A percentile compares a stretch with the other conserved stretches of the same genome.
phyloP scores from a whole-genome alignment of 164 flowering plant genomes.

The Aristolochia fimbriata region DNA sequence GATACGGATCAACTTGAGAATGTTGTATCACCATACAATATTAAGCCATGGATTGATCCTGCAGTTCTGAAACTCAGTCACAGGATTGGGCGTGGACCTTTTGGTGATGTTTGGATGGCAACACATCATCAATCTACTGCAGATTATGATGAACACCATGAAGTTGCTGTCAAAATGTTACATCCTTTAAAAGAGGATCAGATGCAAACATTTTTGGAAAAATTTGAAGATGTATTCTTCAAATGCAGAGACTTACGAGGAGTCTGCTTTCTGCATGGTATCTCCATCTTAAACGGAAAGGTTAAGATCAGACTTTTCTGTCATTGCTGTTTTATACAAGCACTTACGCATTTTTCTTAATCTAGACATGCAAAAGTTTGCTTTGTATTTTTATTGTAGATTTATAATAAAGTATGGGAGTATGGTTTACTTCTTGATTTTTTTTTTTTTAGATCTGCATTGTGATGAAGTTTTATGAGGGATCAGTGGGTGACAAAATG shows the following conservation, averaged over 20 bases:
- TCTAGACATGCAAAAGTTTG: background rate
- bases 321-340: background rate
- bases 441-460: slow-evolving; percentile 48
- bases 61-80: slow-evolving; percentile 55
- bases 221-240: slow-evolving; percentile 39
- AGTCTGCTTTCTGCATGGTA: slow-evolving; percentile 68
- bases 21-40: slow-evolving; percentile 38
- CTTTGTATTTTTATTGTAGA: background rate
- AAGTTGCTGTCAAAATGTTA: slow-evolving; percentile 81
- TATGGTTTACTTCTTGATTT: background rate
- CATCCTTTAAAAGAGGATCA: slow-evolving; percentile 53
- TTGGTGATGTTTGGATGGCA: slow-evolving; percentile 92
- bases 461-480: slow-evolving; percentile 81
- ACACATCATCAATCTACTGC: slow-evolving; percentile 64
- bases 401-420: background rate
- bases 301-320: slow-evolving; percentile 16
- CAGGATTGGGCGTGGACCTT: slow-evolving; percentile 76
- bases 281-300: slow-evolving; percentile 57
- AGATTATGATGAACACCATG: slow-evolving; percentile 73
- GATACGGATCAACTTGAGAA: slow-evolving; percentile 52
- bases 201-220: slow-evolving; percentile 27
- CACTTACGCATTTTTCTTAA: background rate
- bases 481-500: slow-evolving; percentile 75
- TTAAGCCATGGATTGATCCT: slow-evolving; percentile 64
- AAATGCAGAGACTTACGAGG: slow-evolving; percentile 36